Base-by-base conservation (phyloP, 345 rosid species). In the Eutrema japonicum region DNA sequence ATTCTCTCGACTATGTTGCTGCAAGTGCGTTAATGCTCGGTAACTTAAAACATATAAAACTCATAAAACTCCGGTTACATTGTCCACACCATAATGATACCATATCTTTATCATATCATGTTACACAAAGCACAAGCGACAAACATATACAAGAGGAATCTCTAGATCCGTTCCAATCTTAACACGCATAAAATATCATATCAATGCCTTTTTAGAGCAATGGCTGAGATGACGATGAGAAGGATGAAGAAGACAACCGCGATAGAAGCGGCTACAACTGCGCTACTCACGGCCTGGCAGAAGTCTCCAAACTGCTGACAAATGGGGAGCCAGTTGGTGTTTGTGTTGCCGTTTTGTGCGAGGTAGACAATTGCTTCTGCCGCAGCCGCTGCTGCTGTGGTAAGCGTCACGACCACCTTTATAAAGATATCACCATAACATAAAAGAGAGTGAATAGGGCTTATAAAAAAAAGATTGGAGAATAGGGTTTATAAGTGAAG, bases 241-340 rank as follows among this genome's bases (percentile, higher is more conserved):
- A 78, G 0, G 73, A 87, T 4, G 41, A 91, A 70, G 45, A 89
- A 71, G 12, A 68, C 67, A 18, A 74, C 80, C 0, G 84, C 74
- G n/a, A 87, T 60, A 26, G 89, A 84, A 10, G 90, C 78, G 4
- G 90, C 87, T 54, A 94, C 91, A 78, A 94, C 96, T 0, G 95
- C 91, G 32, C 90, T 90, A 45, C 92, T 89, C 2, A 68, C 80
- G 29, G 60, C 73, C 69, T 86, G 86, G 81, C 97, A 93, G 65
- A 91, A 94, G 58, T 89, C 90, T 30, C 90, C 97, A 6, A 87
- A 94, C 42, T 94, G 97, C 11, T 85, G 81, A 73, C 98, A 93
- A 16, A 93, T 87, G 0, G 82, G 87, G 0, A 89, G 82, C 98
- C 97, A 93, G 43, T 94, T 91, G 2, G 95, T 76, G 82, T 43